Percentiles rank a stretch among this genome's conserved stretches.
Evolutionary conservation across 106 monocot species (phyloP).

Genomic region (Allium fistulosum): DNA sequence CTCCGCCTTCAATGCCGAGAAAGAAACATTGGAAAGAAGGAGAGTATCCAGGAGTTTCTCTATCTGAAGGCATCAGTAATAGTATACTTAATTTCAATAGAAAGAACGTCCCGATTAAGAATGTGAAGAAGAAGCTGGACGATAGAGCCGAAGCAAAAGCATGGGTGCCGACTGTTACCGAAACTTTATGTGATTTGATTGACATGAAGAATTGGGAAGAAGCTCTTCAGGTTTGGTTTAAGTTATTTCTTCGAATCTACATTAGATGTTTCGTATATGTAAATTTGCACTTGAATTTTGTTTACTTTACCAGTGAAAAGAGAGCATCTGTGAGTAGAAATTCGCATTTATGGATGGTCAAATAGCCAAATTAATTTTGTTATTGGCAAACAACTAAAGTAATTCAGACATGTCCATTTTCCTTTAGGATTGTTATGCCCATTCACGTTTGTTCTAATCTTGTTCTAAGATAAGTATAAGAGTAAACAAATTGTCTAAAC

Average conservation of each 20-base stretch:
- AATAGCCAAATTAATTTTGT: no score
- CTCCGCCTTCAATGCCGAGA: slow-evolving; percentile 17
- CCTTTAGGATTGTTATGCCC: no score
- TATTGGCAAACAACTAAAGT: no score
- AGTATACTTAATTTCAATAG: background rate
- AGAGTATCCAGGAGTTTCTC: slow-evolving; percentile 55
- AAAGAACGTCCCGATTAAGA: background rate
- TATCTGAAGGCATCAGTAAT: slow-evolving; percentile 12
- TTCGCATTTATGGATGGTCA: no score
- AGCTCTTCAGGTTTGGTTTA: slow-evolving; percentile 59
- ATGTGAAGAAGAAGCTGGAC: slow-evolving; percentile 12
- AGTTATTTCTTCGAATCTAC: background rate
- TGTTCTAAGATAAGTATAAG: no score
- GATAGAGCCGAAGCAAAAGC: slow-evolving; percentile 41
- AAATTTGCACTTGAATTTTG: background rate
- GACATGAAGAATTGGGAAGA: slow-evolving; percentile 61
- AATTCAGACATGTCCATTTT: no score
- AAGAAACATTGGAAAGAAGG: slow-evolving; percentile 83
- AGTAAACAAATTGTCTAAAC: no score
- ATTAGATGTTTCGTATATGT: background rate
- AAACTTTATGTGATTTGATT: slow-evolving; percentile 59
- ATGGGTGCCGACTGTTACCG: slow-evolving; percentile 81
- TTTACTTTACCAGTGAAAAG: background rate
- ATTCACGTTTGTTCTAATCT: no score
- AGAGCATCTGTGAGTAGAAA: no score